Conservation (phyloP, 352 stramenopile genomes). For the Pythium chondricola region DNA sequence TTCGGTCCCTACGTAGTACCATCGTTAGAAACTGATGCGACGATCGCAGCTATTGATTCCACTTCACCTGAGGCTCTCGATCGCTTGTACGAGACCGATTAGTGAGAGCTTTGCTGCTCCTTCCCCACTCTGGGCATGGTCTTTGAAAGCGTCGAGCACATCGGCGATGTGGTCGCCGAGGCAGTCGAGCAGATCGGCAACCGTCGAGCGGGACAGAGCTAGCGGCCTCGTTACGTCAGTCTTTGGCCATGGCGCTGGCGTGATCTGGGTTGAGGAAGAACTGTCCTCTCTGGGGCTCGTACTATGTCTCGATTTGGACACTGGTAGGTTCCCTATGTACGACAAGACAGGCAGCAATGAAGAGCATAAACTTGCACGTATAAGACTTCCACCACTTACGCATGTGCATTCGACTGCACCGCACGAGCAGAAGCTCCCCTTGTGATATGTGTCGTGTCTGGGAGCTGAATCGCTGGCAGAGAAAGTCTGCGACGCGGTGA, state of each 20-base stretch:
- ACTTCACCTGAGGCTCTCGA: conserved; percentile 40
- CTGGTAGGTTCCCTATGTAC: no score
- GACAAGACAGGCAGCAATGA: no score
- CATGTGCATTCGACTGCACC: conserved; percentile 28
- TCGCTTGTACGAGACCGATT: conserved; percentile 37
- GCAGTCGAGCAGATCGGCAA: conserved; percentile 53
- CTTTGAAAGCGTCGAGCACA: conserved; percentile 48
- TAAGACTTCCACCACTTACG: no score
- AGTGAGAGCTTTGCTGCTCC: conserved; percentile 30
- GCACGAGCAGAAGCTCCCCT: conserved; percentile 49
- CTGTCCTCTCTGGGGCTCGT: background rate
- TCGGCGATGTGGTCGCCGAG: conserved; percentile 55
- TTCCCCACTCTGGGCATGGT: conserved; percentile 18
- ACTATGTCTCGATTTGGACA: background rate
- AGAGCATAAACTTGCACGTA: no score
- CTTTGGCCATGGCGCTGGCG: background rate
- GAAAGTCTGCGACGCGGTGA: conserved; percentile 36
- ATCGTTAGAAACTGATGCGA: no score
- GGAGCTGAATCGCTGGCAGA: conserved; percentile 52
- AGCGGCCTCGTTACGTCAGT: background rate
- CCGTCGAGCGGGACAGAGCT: conserved; percentile 23
- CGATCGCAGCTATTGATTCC: background rate
- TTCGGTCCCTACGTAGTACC: conserved; percentile 11
- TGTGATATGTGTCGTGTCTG: conserved; percentile 31
- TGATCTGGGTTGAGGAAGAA: background rate